phyloP scores from a whole-genome alignment of 31 red algal genomes.

The Odonthalia washingtoniensis region DNA sequence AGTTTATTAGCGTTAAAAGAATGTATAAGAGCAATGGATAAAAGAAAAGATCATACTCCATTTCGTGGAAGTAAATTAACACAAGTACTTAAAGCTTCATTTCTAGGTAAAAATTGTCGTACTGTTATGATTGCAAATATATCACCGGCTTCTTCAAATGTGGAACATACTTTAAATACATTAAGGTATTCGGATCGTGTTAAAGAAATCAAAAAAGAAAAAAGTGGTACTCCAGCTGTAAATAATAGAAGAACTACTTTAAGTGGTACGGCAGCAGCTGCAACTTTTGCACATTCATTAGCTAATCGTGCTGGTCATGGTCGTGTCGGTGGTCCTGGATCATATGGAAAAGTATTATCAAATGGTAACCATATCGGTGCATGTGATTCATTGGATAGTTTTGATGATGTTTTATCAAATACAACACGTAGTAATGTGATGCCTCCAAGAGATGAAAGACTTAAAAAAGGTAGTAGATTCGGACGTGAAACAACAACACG shows the following conservation, averaged over 20 bases:
- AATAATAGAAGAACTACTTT: background rate
- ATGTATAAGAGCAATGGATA: slow-evolving; percentile 90
- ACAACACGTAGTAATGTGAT: no score
- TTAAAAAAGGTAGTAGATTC: no score
- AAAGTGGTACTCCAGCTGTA: background rate
- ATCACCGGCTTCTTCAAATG: slow-evolving; percentile 75
- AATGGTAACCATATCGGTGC: no score
- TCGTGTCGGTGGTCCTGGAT: no score
- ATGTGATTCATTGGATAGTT: no score
- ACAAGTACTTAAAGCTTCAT: slow-evolving; percentile 89
- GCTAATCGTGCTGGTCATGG: no score
- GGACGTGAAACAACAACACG: no score
- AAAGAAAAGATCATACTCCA: slow-evolving; percentile 83
- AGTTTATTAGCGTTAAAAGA: slow-evolving; percentile 88
- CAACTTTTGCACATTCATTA: no score
- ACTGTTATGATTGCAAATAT: slow-evolving; percentile 98
- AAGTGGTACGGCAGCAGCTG: background rate
- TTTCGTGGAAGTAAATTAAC: slow-evolving; percentile 94
- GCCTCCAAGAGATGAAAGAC: no score
- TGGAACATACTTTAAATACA: slow-evolving; percentile 95
- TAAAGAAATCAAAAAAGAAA: slow-evolving; percentile 78
- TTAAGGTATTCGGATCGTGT: slow-evolving; percentile 91
- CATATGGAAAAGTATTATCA: no score
- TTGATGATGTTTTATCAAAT: no score
- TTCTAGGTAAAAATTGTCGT: slow-evolving; percentile 77